A percentile compares a stretch with the other conserved stretches of the same genome.
Conservation (phyloP, 1,284 basidiomycete genomes). For the Papiliotrema flavescens region DNA sequence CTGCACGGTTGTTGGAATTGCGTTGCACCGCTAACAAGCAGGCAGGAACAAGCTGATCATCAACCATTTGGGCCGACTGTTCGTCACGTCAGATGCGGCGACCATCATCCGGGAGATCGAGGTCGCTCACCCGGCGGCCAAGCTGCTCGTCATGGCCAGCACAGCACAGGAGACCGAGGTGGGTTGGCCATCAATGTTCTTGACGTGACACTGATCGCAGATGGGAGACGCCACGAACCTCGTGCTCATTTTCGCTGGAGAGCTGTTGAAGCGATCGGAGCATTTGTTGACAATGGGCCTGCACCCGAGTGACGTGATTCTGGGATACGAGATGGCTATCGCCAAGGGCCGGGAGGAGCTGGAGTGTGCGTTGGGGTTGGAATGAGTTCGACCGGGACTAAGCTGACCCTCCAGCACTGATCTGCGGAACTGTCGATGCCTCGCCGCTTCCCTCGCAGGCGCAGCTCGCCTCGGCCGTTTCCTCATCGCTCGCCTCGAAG, state of each 20-base stretch:
- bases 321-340: constrained; percentile 94
- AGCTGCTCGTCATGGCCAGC: constrained; percentile 94
- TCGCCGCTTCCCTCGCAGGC: constrained; percentile 72
- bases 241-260: constrained; percentile 92
- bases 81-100: constrained; percentile 98
- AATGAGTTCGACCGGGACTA: background rate
- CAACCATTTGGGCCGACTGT: constrained; percentile 91
- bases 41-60: constrained; percentile 94
- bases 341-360: constrained; percentile 81
- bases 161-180: constrained; percentile 95
- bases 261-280: constrained; percentile 92
- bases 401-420: constrained; percentile 26
- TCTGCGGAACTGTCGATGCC: constrained; percentile 24
- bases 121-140: constrained; percentile 96
- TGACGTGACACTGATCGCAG: constrained; percentile 41
- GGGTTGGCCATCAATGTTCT: constrained; percentile 21
- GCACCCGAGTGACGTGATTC: constrained; percentile 89
- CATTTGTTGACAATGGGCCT: constrained; percentile 91
- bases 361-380: constrained; percentile 62
- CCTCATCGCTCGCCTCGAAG: constrained; percentile 91
- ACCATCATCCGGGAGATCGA: constrained; percentile 98
- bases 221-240: constrained; percentile 98
- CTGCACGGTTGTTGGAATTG: background rate
- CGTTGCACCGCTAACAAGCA: constrained; percentile 28
- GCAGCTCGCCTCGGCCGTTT: constrained; percentile 76